A percentile compares a stretch with the other conserved stretches of the same genome.
These are phyloP conservation scores for Trifolium subterraneum DNA, from an alignment of 306 rosid genomes.

Conservation along the genomic window DNA sequence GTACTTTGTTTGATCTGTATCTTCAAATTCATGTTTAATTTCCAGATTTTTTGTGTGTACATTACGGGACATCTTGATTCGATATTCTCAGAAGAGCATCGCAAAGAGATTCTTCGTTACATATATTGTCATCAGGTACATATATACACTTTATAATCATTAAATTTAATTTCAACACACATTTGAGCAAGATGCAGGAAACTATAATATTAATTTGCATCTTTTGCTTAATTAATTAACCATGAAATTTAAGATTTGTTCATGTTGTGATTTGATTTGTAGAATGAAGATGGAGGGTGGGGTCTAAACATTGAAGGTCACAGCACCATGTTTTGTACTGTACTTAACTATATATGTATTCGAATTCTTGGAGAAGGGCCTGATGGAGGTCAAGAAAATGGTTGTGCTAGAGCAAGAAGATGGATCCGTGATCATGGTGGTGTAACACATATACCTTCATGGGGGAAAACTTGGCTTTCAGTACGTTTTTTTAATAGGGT, in stretches of 20 bases:
- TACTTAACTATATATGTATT: conserved; percentile 65
- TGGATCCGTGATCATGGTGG: conserved; percentile 83
- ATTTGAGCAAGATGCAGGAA: too few species aligned
- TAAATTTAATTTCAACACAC: not conserved
- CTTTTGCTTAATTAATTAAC: too few species aligned
- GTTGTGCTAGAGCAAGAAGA: conserved; percentile 66
- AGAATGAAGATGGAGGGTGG: conserved; percentile 94
- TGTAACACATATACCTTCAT: conserved; percentile 67
- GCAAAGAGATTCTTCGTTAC: conserved; percentile 73
- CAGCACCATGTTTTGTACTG: conserved; percentile 76
- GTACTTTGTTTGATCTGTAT: too few species aligned
- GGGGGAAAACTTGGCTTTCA: conserved; percentile 94
- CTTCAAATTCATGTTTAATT: too few species aligned
- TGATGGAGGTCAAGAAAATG: conserved; percentile 60
- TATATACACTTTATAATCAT: not conserved
- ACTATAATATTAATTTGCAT: too few species aligned
- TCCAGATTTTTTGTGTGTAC: conserved; percentile 63
- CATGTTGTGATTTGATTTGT: conserved; percentile 4
- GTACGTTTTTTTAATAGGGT: conserved; percentile 35
- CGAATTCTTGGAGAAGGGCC: conserved; percentile 78
- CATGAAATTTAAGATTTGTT: too few species aligned
- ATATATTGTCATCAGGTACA: conserved; percentile 63
- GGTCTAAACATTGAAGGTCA: conserved; percentile 82
- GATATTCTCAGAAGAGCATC: conserved; percentile 52
- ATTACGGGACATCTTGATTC: conserved; percentile 68